Base-by-base conservation (phyloP, 164 flowering plant species). In the Berberis vulgaris region DNA sequence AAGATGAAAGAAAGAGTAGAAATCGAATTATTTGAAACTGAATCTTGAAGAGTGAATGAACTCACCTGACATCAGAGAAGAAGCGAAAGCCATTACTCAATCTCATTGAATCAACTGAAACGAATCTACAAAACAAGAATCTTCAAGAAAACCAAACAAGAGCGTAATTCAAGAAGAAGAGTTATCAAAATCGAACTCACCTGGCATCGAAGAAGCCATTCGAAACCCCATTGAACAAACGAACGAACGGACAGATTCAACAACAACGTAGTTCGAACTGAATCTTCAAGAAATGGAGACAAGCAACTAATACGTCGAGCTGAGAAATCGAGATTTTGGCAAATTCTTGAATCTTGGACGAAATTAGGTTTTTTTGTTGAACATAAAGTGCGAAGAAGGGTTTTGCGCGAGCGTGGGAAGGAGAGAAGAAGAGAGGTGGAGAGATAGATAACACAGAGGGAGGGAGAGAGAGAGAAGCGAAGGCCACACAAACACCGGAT, bases 401-500 rank as follows among this genome's bases (percentile, higher is more conserved):
- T 10, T 49, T 55, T 7, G 50, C 5, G 7, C 9, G 3, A 10
- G 11, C 4, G 54, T 10, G 11, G 54, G 11, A 52, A 52, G 11
- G n/a, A 11, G 54, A 10, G 11, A 42, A 56, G 43, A 11, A 6
- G 45, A 46, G 2, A 47, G 12, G 41, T 0, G 26, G 26, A 26
- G 26, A 26, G 26, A 26, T 26, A 26, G 26, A 26, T 26, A 26
- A 26, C 26, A 26, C 26, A 26, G 26, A 26, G 26, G 26, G 26
- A 26, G 26, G 26, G 26, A 26, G 26, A 26, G 26, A 2, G 0
- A 26, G 59, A 43, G 4, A 43, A 62, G 57, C 59, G 47, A 54
- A 55, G 59, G 49, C 60, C 67, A 64, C 67, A 64, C 67, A 50
- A 41, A 9, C 3, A 40, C 38, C 54, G 8, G 3, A 45, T 1